Base-by-base conservation (phyloP, 2,329 filamentous ascomycete species). In the Aspergillus glaucus region DNA sequence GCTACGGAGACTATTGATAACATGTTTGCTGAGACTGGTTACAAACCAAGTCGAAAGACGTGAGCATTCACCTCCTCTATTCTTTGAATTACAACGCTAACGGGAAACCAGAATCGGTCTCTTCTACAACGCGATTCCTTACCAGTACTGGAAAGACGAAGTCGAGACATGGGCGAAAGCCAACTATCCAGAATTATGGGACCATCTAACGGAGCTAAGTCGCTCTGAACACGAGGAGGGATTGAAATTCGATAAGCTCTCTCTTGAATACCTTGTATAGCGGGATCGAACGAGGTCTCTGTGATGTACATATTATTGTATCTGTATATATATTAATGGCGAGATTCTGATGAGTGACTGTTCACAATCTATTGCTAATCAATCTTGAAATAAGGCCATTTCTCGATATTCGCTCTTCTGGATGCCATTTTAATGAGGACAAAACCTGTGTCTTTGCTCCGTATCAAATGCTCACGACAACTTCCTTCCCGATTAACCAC, bases 91-190 rank as follows among this genome's bases (percentile, higher is more conserved):
- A 36, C n/a, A 36, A 32, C 40, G 54, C 51, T 63, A 47, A 49
- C 39, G 36, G 3, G 3, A 36, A 45, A 6, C 48, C 48, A 90
- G 88, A 26, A 74, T 95, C 43, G 88, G 84, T 14, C 79, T 85
- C 22, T 76, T 89, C 50, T 89, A 88, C 67, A 93, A 92, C 58
- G 84, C 82, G 8, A 77, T 89, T 2, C 82, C 81, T 2, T 81
- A 79, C 50, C 77, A 79, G 50, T 76, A 78, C 46, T 77, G 82
- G 59, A 88, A 93, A 65, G 73, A 78, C 4, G 74, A 81, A 34
- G 85, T 94, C 49, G 84, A 90, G 63, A 72, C 77, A 14, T 95
- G 89, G 89, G 86, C 86, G 2, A 78, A 79, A 57, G 68, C 79
- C 44, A 76, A 79, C 40, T 89, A 88, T 65, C 82, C 86, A 0